A percentile compares a stretch with the other conserved stretches of the same genome.
Conservation (phyloP, 768 basidiomycete species). For the Kockovaella imperatae region DNA sequence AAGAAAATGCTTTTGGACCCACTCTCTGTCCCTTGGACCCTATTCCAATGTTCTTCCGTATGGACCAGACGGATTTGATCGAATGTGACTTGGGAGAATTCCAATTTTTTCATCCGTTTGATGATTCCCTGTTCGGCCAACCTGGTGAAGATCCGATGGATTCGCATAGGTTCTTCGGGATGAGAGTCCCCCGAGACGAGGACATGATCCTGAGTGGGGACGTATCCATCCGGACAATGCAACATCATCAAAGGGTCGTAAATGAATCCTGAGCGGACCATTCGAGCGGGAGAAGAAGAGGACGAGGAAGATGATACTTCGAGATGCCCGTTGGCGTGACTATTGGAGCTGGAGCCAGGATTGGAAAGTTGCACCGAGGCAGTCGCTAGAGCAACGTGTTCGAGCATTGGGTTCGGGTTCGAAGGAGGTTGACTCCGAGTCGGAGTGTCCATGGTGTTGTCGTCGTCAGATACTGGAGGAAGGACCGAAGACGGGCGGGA, state of each 20-base stretch:
- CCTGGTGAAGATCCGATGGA: slow-evolving; percentile 63
- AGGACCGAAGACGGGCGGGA: too few relatives aligned
- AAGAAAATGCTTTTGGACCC: slow-evolving; percentile 42
- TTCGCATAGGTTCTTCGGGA: slow-evolving; percentile 71
- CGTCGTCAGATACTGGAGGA: too few relatives aligned
- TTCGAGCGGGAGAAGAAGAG: slow-evolving; percentile 13
- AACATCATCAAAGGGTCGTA: slow-evolving; percentile 80
- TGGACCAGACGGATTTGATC: slow-evolving; percentile 85
- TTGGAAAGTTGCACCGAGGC: too few relatives aligned
- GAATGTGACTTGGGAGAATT: slow-evolving; percentile 63
- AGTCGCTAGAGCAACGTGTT: too few relatives aligned
- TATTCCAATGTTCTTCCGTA: slow-evolving; percentile 83
- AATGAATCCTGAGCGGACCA: slow-evolving; percentile 63
- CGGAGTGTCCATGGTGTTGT: too few relatives aligned
- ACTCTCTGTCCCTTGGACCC: slow-evolving; percentile 76
- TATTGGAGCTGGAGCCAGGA: too few relatives aligned
- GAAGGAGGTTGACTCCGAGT: too few relatives aligned
- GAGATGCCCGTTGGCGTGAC: too few relatives aligned
- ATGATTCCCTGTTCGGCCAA: slow-evolving; percentile 58
- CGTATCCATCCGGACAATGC: slow-evolving; percentile 54
- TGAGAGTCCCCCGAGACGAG: slow-evolving; percentile 52
- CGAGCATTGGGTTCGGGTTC: too few relatives aligned
- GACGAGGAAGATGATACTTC: slow-evolving; percentile 15
- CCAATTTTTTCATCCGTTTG: slow-evolving; percentile 66
- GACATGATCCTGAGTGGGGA: slow-evolving; percentile 23